A percentile compares a stretch with the other conserved stretches of the same genome.
phyloP scores from a whole-genome alignment of 257 asterid species.

The Vinca minor region DNA sequence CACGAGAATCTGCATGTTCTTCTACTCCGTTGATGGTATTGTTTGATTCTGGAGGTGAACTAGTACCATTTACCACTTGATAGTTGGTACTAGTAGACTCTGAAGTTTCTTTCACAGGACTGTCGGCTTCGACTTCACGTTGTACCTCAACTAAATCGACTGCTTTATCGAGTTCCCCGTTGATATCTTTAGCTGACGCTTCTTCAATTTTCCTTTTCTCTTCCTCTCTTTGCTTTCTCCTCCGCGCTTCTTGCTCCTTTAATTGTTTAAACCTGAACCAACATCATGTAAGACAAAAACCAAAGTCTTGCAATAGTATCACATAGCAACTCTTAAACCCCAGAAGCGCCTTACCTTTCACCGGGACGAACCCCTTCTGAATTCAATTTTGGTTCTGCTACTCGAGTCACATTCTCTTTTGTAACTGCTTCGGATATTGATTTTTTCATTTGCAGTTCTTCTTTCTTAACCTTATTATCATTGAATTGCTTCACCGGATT shows the following conservation, averaged over 20 bases:
- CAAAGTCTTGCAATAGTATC: background rate
- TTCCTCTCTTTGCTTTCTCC: constrained; percentile 57
- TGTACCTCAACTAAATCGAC: constrained; percentile 21
- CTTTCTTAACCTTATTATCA: constrained; percentile 39
- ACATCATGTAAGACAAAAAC: constrained; percentile 4
- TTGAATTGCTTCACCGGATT: constrained; percentile 43
- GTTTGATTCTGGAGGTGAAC: constrained; percentile 23
- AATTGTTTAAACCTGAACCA: constrained; percentile 72
- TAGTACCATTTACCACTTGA: constrained; percentile 35
- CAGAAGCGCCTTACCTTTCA: constrained; percentile 54
- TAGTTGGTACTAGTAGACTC: constrained; percentile 26
- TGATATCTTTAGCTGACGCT: constrained; percentile 28
- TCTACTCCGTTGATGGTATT: constrained; percentile 20
- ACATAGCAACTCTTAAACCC: constrained; percentile 5
- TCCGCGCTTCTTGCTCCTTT: constrained; percentile 82
- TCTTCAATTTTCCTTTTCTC: constrained; percentile 46
- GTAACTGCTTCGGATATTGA: constrained; percentile 41
- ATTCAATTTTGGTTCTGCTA: constrained; percentile 38
- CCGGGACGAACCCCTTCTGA: constrained; percentile 71
- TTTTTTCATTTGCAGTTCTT: constrained; percentile 34
- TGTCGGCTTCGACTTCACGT: constrained; percentile 16
- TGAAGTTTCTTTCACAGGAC: constrained; percentile 12
- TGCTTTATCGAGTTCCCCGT: constrained; percentile 25
- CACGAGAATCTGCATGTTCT: constrained; percentile 24
- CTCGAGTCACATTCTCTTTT: constrained; percentile 24